Base-by-base conservation (phyloP, 345 rosid genomes). In the Hibiscus trionum region DNA sequence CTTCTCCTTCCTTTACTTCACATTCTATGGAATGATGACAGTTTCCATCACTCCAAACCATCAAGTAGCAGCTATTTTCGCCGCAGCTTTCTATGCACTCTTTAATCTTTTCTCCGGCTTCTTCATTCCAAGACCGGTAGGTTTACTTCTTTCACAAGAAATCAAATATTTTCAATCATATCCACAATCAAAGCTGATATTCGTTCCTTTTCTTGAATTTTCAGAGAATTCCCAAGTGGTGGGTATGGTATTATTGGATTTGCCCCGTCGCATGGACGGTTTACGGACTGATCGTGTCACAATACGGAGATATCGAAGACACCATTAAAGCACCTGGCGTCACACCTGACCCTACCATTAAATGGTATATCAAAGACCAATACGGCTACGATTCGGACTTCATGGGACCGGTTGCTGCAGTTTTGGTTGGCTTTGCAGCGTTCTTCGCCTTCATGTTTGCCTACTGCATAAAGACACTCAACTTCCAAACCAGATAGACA, bases 21-120 rank as follows among this genome's bases (percentile, higher is more conserved):
- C 97, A 70, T 94, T 88, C 85, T 94, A 94, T 3, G 97, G 97
- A 50, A 88, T 91, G 98, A 91, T 94, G 98, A 79, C 96, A 0
- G 92, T 88, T 61, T 76, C 98, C 74, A 68, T 94, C 61, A 90
- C 89, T 0, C 98, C 97, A 26, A 91, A 91, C 79, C 90, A 84
- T 70, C 91, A 94, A 83, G 85, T 88, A 14, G 92, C 97, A 15
- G 75, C 97, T 1, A 85, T 94, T 61, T 84, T 91, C 0, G 93
- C 90, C 0, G 86, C 92, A 61, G 86, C 96, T 31, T 91, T 90
- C 78, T 94, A 86, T 2, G 69, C 85, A 1, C 81, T 90, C 62
- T 94, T 91, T 84, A 90, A 86, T 73, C 86, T 94, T 35, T 94
- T 91, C 82, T 90, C 92, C 0, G 96, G 97, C 72, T 93, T 93